phyloP scores from a whole-genome alignment of 352 stramenopile species.

The Phytophthora podocarpi region DNA sequence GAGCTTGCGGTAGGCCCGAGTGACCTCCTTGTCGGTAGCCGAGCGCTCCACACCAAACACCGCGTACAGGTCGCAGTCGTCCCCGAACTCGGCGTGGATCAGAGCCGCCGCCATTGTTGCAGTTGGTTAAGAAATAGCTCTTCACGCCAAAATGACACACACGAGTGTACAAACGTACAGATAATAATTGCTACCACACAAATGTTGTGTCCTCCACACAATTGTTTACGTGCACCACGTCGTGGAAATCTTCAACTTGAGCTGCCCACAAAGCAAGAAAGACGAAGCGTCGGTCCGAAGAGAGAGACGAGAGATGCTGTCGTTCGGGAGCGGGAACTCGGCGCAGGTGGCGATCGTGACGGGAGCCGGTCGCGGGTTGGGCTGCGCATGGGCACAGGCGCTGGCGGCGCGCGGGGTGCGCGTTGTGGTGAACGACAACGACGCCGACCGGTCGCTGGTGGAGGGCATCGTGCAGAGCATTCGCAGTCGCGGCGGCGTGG shows the following conservation, averaged over 20 bases:
- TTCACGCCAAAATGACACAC: conserved; percentile 13
- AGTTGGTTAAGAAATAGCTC: not conserved
- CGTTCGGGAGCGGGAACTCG: conserved; percentile 47
- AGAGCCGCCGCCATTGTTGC: conserved; percentile 40
- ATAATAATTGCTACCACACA: not conserved
- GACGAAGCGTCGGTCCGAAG: not conserved
- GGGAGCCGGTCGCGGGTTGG: conserved; percentile 54
- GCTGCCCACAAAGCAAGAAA: not conserved
- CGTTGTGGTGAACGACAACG: conserved; percentile 76
- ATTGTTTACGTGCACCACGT: conserved; percentile 27
- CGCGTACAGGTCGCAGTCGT: conserved; percentile 78
- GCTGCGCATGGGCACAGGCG: conserved; percentile 54
- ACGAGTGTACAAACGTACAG: not conserved
- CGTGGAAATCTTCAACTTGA: conserved; percentile 36
- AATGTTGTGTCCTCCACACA: conserved; percentile 5
- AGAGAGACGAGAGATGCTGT: conserved; percentile 29
- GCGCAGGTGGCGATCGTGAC: conserved; percentile 74
- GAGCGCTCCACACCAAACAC: conserved; percentile 65
- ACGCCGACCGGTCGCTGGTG: conserved; percentile 50
- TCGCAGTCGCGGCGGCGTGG: conserved; percentile 40
- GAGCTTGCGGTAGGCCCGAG: conserved; percentile 66
- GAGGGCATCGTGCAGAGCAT: conserved; percentile 51
- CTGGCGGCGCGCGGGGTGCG: conserved; percentile 52
- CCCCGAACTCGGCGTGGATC: conserved; percentile 65
- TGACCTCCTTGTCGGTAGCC: conserved; percentile 76